Conservation (phyloP, 2,329 filamentous ascomycete genomes). For the Cladosporium halotolerans region DNA sequence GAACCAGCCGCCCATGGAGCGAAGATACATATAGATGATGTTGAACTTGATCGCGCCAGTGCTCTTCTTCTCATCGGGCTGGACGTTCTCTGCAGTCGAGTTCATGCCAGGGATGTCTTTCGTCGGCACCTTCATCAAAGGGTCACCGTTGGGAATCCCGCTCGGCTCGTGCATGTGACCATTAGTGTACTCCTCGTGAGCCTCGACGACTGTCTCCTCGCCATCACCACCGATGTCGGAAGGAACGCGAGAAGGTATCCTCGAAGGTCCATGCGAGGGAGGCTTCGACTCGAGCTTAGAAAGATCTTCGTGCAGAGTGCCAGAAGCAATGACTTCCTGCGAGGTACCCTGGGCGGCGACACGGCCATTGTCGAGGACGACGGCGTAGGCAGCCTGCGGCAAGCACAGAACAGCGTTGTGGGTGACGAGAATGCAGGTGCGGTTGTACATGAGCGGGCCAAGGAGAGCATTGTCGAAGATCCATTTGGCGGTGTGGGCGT, state of each 20-base stretch:
- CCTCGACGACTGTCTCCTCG: conserved; percentile 15
- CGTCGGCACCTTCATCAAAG: conserved; percentile 42
- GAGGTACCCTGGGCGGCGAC: conserved; percentile 70
- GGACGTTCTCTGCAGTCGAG: conserved; percentile 45
- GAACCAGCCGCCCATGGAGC: conserved; percentile 91
- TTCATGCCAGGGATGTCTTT: conserved; percentile 34
- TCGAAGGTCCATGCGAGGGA: conserved; percentile 63
- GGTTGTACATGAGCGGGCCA: conserved; percentile 77
- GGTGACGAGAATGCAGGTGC: conserved; percentile 91
- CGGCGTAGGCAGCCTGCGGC: conserved; percentile 71
- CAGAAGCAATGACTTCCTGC: conserved; percentile 73
- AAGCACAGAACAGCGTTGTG: conserved; percentile 90
- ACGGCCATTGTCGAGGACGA: conserved; percentile 82
- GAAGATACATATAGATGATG: conserved; percentile 79
- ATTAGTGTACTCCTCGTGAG: conserved; percentile 17
- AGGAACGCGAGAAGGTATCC: conserved; percentile 68
- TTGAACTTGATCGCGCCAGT: conserved; percentile 81
- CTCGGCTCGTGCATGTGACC: conserved; percentile 39
- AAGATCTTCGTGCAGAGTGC: conserved; percentile 80
- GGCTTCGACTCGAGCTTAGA: conserved; percentile 60
- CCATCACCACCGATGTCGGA: conserved; percentile 62
- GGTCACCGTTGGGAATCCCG: conserved; percentile 36
- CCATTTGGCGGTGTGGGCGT: conserved; percentile 96
- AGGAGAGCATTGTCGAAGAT: conserved; percentile 92
- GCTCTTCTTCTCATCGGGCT: conserved; percentile 64